A percentile compares a stretch with the other conserved stretches of the same genome.
Evolutionary conservation across 1,284 basidiomycete species (phyloP).

Genomic region (Rhodotorula sp.): DNA sequence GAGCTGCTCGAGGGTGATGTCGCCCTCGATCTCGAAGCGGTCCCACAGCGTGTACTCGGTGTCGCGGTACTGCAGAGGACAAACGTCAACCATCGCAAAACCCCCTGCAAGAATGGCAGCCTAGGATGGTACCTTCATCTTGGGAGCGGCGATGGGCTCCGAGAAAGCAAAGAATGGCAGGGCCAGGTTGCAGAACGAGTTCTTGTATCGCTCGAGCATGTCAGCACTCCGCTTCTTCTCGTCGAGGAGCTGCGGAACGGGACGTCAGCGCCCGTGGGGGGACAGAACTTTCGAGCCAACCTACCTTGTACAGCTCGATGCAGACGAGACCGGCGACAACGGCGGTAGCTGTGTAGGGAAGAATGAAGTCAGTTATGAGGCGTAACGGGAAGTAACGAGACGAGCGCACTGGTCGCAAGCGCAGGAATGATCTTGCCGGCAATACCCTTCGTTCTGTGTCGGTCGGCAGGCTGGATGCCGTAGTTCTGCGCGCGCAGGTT

Average conservation of each 20-base stretch:
- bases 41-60: conserved; percentile 99
- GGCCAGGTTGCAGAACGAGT: conserved; percentile 96
- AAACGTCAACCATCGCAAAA: too few species aligned
- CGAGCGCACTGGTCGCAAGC: conserved; percentile 90
- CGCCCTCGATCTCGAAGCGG: conserved; percentile 81
- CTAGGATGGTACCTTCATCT: conserved; percentile 61
- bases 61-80: conserved; percentile 60
- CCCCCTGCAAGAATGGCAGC: neutral
- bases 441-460: conserved; percentile 95
- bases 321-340: conserved; percentile 80
- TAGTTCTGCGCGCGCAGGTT: conserved; percentile 98
- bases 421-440: conserved; percentile 99
- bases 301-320: conserved; percentile 92
- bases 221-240: conserved; percentile 61
- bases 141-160: conserved; percentile 90
- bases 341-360: conserved; percentile 52
- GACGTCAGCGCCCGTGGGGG: neutral
- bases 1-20: conserved; percentile 86
- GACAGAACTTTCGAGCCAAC: conserved; percentile 19
- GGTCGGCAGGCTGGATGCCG: conserved; percentile 80
- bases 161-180: conserved; percentile 99
- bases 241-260: conserved; percentile 73
- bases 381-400: conserved; percentile 53
- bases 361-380: neutral
- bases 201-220: conserved; percentile 94